These are phyloP conservation scores for Umbelopsis vinacea DNA, from an alignment of 192 early-diverging fungal genomes.

Conservation along the genomic window DNA sequence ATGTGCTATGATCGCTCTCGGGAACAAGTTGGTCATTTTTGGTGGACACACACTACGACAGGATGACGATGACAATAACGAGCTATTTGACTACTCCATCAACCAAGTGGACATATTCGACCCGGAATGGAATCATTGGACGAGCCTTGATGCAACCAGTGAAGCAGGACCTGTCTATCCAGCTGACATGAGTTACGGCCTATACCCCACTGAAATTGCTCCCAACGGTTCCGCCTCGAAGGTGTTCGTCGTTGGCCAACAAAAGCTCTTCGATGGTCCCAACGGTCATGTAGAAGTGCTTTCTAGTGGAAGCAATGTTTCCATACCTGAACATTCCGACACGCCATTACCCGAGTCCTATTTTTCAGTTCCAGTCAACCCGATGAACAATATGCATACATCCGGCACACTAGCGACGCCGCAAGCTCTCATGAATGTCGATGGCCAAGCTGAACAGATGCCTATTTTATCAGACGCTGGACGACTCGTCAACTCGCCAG, in stretches of 20 bases:
- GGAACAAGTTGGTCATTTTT: slow-evolving; percentile 40
- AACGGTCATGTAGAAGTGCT: background rate
- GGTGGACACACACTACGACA: slow-evolving; percentile 35
- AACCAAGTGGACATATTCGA: slow-evolving; percentile 29
- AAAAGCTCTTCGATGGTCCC: slow-evolving; percentile 7
- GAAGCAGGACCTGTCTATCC: slow-evolving; percentile 23
- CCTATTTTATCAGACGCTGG: background rate
- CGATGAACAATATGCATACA: background rate
- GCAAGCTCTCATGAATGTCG: background rate
- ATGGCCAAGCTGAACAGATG: background rate
- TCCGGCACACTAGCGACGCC: background rate
- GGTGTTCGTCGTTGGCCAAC: slow-evolving; percentile 16
- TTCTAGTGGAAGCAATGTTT: background rate
- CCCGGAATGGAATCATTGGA: slow-evolving; percentile 25
- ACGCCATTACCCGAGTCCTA: background rate
- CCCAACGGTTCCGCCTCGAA: background rate
- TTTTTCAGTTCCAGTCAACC: background rate
- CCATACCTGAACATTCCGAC: background rate
- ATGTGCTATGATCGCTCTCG: slow-evolving; percentile 24
- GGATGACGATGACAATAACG: slow-evolving; percentile 33
- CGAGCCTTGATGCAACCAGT: background rate
- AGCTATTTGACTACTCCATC: slow-evolving; percentile 31
- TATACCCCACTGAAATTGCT: background rate
- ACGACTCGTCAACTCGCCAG: background rate
- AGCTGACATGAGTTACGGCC: slow-evolving; percentile 27